These are phyloP conservation scores for Aegilops speltoides DNA, from an alignment of 176 grass and related monocot species.

Conservation along the genomic window DNA sequence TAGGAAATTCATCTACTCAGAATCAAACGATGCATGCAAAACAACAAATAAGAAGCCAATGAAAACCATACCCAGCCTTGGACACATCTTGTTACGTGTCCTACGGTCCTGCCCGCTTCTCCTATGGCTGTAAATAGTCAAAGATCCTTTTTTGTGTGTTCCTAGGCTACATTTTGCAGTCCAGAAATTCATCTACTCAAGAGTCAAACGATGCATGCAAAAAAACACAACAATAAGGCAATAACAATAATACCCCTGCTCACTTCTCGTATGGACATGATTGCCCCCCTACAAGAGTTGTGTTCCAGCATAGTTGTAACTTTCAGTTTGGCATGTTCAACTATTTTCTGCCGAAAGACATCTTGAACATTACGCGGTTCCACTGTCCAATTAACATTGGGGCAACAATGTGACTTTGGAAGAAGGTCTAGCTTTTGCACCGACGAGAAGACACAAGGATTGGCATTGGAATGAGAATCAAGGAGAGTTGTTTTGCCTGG, in stretches of 20 bases:
- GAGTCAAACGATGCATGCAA: background rate
- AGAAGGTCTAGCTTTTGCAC: background rate
- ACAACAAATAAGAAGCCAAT: background rate
- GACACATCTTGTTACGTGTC: slow-evolving; percentile 40
- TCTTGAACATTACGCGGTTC: background rate
- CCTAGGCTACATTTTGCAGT: slow-evolving; percentile 1
- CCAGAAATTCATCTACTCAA: background rate
- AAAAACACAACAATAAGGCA: slow-evolving; percentile 2
- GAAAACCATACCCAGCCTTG: slow-evolving; percentile 4
- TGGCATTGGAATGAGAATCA: background rate
- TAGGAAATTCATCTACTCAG: background rate
- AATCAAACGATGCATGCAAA: background rate
- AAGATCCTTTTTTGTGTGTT: background rate
- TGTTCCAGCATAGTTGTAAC: background rate
- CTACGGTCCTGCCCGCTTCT: too few relatives aligned
- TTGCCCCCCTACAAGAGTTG: background rate
- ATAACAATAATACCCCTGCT: background rate
- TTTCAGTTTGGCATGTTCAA: background rate
- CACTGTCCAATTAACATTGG: background rate
- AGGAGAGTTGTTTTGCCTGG: background rate
- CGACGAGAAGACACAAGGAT: background rate
- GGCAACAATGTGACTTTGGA: background rate
- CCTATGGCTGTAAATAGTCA: background rate
- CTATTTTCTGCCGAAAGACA: background rate
- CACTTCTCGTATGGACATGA: background rate